phyloP scores from a whole-genome alignment of 164 flowering plant species.

The Annona cherimola region DNA sequence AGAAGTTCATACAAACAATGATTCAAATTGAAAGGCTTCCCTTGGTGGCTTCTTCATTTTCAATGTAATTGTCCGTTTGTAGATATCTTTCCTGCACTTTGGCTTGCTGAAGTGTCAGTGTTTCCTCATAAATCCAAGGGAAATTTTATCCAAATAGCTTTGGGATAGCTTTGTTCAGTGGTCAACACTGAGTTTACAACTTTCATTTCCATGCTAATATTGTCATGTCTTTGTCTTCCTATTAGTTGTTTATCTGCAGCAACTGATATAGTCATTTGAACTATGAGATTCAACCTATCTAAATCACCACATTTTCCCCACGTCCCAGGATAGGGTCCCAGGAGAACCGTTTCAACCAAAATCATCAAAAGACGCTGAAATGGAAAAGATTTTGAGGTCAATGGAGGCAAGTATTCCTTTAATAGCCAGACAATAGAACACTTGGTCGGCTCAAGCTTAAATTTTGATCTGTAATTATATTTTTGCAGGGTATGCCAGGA shows the following conservation, averaged over 20 bases:
- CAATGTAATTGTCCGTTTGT: too few species aligned
- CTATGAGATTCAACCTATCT: neutral
- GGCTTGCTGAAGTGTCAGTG: neutral
- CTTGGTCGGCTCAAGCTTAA: neutral
- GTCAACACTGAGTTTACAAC: neutral
- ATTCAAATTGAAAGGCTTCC: too few species aligned
- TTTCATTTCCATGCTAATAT: neutral
- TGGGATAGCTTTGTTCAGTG: neutral
- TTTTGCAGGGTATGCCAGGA: constrained; percentile 85
- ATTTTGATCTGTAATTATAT: neutral
- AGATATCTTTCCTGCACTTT: neutral
- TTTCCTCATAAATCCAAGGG: neutral
- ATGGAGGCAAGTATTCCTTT: constrained; percentile 62
- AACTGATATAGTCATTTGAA: neutral
- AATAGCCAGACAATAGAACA: neutral
- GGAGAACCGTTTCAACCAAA: constrained; percentile 83
- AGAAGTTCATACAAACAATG: too few species aligned
- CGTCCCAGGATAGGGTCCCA: constrained; percentile 62
- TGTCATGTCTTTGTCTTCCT: too few species aligned
- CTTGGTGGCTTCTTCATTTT: too few species aligned
- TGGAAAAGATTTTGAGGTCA: constrained; percentile 76
- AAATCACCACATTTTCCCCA: neutral
- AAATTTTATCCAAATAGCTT: neutral
- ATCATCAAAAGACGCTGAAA: constrained; percentile 85
- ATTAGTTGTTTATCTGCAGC: neutral